Percentiles rank a stretch among this genome's conserved stretches.
These are phyloP conservation scores for Astrocystis sublimbata DNA, from an alignment of 495 filamentous ascomycete species.

Conservation along the genomic window DNA sequence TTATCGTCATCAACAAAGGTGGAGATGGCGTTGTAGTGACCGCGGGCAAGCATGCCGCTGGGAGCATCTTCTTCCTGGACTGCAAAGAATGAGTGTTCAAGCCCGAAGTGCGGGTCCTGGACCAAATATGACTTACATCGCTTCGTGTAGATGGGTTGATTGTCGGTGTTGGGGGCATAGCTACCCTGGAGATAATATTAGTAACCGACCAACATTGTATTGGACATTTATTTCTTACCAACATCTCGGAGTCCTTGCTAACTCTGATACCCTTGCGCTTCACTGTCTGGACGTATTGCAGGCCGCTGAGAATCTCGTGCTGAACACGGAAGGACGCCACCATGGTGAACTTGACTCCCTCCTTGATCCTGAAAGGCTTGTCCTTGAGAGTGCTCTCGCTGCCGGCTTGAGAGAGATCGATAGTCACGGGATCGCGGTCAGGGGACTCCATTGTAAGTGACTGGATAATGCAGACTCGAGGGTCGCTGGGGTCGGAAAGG, in stretches of 20 bases:
- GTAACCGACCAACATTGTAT: conserved; percentile 6
- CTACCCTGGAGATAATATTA: conserved; percentile 57
- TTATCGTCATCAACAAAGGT: conserved; percentile 93
- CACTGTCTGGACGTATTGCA: conserved; percentile 92
- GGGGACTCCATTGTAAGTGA: conserved; percentile 79
- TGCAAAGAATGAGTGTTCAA: conserved; percentile 34
- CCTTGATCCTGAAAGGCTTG: conserved; percentile 95
- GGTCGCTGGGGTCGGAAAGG: conserved; percentile 72
- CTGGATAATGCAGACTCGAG: conserved; percentile 83
- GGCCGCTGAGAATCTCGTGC: conserved; percentile 87
- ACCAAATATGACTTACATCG: conserved; percentile 69
- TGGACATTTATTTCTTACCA: conserved; percentile 56
- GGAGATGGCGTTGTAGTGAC: conserved; percentile 79
- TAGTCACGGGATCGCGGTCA: conserved; percentile 78
- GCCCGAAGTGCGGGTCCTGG: not conserved
- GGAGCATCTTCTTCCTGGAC: conserved; percentile 90
- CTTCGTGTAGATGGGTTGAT: conserved; percentile 82
- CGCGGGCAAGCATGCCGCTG: conserved; percentile 81
- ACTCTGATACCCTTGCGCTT: conserved; percentile 83
- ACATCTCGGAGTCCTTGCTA: conserved; percentile 94
- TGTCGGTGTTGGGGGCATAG: conserved; percentile 84
- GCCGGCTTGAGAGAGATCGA: conserved; percentile 69
- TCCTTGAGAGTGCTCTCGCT: conserved; percentile 72
- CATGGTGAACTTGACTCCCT: conserved; percentile 89
- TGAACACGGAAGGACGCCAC: conserved; percentile 91